Percentiles rank a stretch among this genome's conserved stretches.
phyloP scores from a whole-genome alignment of 2,329 filamentous ascomycete species.

The Phialophora macrospora region DNA sequence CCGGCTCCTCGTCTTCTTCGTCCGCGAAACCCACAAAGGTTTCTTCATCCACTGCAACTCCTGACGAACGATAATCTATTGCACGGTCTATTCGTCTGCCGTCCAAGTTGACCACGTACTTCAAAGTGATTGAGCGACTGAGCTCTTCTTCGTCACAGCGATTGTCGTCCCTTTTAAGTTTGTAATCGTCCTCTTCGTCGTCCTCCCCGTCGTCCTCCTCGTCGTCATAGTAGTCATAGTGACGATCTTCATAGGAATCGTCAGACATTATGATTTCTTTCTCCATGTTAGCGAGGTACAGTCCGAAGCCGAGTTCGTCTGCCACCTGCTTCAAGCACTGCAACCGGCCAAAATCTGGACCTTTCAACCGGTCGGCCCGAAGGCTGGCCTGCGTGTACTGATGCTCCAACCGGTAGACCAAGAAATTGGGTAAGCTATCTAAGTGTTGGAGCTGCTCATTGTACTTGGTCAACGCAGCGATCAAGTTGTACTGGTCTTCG shows the following conservation, averaged over 20 bases:
- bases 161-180: not conserved
- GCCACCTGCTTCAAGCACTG: constrained; percentile 35
- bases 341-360: constrained; percentile 33
- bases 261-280: constrained; percentile 33
- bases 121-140: constrained; percentile 6
- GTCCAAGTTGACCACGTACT: constrained; percentile 17
- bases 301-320: constrained; percentile 30
- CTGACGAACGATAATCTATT: not conserved
- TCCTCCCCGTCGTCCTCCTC: no score
- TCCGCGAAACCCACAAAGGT: constrained; percentile 12
- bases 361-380: constrained; percentile 37
- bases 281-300: constrained; percentile 41
- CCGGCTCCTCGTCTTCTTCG: constrained; percentile 13
- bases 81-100: constrained; percentile 19
- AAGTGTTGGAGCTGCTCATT: not conserved
- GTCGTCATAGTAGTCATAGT: not conserved
- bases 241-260: constrained; percentile 30
- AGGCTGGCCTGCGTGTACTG: constrained; percentile 40
- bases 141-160: constrained; percentile 1
- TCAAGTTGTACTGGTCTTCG: constrained; percentile 3
- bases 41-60: constrained; percentile 9
- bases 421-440: constrained; percentile 24
- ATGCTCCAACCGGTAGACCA: constrained; percentile 40
- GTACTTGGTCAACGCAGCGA: constrained; percentile 11
- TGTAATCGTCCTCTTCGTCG: no score